Evolutionary conservation across 768 basidiomycete genomes (phyloP).

Genomic region (Ramaria sp.): DNA sequence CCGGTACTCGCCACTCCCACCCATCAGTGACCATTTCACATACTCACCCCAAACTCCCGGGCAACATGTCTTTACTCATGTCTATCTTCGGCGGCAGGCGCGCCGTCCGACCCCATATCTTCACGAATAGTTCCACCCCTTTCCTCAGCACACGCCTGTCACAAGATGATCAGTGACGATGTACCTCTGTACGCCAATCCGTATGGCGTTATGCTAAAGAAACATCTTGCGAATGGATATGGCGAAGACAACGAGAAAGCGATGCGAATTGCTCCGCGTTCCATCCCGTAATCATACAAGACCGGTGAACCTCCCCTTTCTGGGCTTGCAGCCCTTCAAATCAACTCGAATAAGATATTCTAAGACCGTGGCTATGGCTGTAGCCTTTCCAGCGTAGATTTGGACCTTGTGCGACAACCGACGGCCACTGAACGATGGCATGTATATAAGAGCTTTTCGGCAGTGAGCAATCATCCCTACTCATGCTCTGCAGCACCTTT

Average conservation of each 20-base stretch:
- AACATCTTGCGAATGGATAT: not conserved
- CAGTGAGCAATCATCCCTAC: not conserved
- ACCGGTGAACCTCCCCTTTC: constrained; percentile 4
- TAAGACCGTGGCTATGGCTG: not conserved
- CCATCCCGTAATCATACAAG: constrained; percentile 4
- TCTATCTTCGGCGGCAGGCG: no score
- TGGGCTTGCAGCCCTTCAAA: not conserved
- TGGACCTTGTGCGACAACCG: not conserved
- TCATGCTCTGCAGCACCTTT: constrained; percentile 27
- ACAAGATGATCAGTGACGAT: no score
- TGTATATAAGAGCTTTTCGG: not conserved
- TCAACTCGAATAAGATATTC: not conserved
- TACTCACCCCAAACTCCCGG: no score
- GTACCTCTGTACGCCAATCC: no score
- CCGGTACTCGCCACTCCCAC: no score
- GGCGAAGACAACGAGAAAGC: not conserved
- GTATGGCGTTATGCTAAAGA: not conserved
- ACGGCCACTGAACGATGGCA: not conserved
- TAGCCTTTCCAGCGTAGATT: not conserved
- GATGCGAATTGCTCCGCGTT: not conserved
- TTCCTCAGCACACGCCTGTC: no score
- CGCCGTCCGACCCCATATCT: no score
- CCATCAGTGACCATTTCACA: no score
- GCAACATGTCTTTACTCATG: no score
- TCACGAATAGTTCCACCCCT: no score